Base-by-base conservation (phyloP, 495 filamentous ascomycete species). In the Bacidia rubella region DNA sequence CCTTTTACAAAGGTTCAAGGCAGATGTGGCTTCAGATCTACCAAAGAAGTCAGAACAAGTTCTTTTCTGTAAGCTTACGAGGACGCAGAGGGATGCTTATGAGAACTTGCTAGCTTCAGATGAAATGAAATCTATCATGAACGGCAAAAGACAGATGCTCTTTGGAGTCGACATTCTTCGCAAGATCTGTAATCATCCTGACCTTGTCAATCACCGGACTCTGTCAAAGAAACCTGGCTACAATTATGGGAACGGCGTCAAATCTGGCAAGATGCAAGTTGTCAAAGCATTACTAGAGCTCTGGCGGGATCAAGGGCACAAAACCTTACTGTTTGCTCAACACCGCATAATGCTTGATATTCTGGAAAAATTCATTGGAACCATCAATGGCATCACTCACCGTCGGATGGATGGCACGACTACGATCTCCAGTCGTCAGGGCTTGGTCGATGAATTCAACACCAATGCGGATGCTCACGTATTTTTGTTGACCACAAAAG, bases 171-270 rank as follows among this genome's bases (percentile, higher is more conserved):
- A 95, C 60, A 83, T 87, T 22, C 70, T 98, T 32, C 84, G 92
- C 52, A 98, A 98, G 70, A 88, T 98, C 41, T 95, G 92, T 69
- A 97, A 97, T 61, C 92, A 98, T 59, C 90, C 92, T 1, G 90
- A 98, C 65, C 72, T 98, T 2, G 68, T 80, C 2, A 80, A 89
- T 51, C 82, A 86, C 38, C 74, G 75, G 55, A 57, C 67, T 4
- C 59, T 81, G 26, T 79, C 74, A 23, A 62, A 66, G n/a, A 79
- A 82, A 49, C 54, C 70, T 0, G 74, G 69, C 12, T 85, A 85
- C 52, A 71, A 78, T 42, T 97, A 90, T 69, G 92, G 92, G 22
- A 74, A 72, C 51, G 68, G 73, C 1, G 69, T 65, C 19, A 85
- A 87, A 59, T 95, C 89, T 1, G 90, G 90, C 20, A 98, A 98